Conservation (phyloP, 2,329 filamentous ascomycete species). For the Elsinoe australis region DNA sequence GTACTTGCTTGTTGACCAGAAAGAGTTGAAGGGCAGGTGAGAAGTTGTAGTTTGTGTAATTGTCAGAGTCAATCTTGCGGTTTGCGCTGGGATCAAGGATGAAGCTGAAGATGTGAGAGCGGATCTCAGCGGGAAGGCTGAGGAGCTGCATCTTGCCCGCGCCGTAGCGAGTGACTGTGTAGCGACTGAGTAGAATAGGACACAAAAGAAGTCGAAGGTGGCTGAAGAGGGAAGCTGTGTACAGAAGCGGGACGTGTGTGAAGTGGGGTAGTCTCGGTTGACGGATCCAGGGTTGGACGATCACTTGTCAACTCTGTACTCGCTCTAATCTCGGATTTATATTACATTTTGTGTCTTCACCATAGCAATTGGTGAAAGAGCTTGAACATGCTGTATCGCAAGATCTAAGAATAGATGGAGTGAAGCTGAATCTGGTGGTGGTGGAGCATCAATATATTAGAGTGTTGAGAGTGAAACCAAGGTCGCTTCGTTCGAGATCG, state of each 20-base stretch:
- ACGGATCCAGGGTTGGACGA: too few relatives aligned
- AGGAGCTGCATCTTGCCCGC: constrained; percentile 22
- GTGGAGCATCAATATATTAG: constrained; percentile 1
- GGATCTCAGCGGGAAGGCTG: constrained; percentile 30
- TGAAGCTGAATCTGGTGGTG: neutral
- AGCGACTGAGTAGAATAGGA: too few relatives aligned
- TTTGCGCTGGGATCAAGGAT: constrained; percentile 29
- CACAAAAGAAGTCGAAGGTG: neutral
- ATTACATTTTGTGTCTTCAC: too few relatives aligned
- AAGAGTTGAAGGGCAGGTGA: constrained; percentile 35
- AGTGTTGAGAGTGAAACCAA: neutral
- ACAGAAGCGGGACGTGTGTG: neutral
- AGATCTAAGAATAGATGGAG: neutral
- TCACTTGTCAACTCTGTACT: too few relatives aligned
- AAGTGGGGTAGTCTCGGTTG: neutral
- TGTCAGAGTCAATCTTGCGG: constrained; percentile 23
- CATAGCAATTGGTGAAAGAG: too few relatives aligned
- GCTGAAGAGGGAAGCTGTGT: neutral
- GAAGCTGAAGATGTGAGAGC: constrained; percentile 31
- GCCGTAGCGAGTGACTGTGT: too few relatives aligned
- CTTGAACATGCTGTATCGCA: too few relatives aligned
- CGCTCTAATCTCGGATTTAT: too few relatives aligned
- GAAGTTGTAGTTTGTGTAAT: constrained; percentile 34
- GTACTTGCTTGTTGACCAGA: constrained; percentile 39
- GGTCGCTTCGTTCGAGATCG: neutral